These are phyloP conservation scores for Heterobasidion occidentale DNA, from an alignment of 1,284 basidiomycete species.

Conservation along the genomic window DNA sequence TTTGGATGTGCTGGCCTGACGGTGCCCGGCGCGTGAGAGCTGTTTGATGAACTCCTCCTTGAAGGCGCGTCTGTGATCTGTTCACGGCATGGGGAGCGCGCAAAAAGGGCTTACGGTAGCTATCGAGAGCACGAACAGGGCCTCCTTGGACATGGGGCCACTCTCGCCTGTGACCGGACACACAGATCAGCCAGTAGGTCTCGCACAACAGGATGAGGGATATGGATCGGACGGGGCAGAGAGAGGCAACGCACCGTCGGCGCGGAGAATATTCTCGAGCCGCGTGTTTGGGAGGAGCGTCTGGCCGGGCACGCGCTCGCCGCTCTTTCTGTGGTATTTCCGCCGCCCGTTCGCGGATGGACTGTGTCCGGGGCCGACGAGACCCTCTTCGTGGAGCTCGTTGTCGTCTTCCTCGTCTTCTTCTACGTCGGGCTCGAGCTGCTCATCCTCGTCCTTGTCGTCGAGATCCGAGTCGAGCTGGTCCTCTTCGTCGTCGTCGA, in stretches of 20 bases:
- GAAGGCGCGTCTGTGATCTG: not conserved
- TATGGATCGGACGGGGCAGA: not conserved
- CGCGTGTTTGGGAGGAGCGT: conserved; percentile 50
- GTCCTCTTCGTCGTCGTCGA: conserved; percentile 39
- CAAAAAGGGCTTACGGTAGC: conserved; percentile 49
- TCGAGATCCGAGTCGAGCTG: conserved; percentile 58
- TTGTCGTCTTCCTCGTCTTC: conserved; percentile 5
- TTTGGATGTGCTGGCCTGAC: conserved; percentile 42
- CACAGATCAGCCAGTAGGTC: not conserved
- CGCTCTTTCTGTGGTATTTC: conserved; percentile 20
- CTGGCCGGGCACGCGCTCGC: conserved; percentile 51
- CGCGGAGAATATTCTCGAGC: conserved; percentile 63
- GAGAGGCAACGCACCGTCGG: conserved; percentile 44
- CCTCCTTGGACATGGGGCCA: conserved; percentile 65
- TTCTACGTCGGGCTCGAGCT: not conserved
- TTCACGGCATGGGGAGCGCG: conserved; percentile 1
- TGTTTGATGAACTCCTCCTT: conserved; percentile 77
- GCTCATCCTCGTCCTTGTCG: conserved; percentile 15
- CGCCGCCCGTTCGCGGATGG: conserved; percentile 19
- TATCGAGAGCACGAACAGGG: conserved; percentile 57
- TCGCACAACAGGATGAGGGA: not conserved
- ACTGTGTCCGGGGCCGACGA: conserved; percentile 3
- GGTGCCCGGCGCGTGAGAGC: conserved; percentile 48
- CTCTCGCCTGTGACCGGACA: conserved; percentile 33
- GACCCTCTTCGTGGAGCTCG: not conserved